Evolutionary conservation across 495 filamentous ascomycete species (phyloP), one percentile per base, ranked within the genome.

Genomic region (Penicillium alfredii): DNA sequence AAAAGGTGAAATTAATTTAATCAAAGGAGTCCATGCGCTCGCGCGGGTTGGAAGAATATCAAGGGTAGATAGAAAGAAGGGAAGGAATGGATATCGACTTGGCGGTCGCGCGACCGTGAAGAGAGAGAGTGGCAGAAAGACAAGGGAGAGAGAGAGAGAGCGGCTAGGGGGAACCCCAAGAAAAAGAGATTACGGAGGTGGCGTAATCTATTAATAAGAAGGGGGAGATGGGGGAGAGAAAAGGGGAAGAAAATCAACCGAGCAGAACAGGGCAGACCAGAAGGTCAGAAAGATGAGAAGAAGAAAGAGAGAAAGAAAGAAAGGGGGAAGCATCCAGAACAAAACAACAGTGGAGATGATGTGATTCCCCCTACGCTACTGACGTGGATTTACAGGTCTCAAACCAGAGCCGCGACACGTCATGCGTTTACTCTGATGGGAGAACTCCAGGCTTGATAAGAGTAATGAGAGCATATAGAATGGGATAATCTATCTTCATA

Each of bases 11-110:
- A 40, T 26, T 32, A 55, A 29, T 40, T 29, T 36, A 40, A 38
- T 35, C 26, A 53, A 41, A 36, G 33, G 47, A 51, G 58, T 47
- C 38, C 47, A 58, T 59, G 52, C 55, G 54, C 47, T 49, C 42
- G 28, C 23, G 26, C 30, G 34, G 25, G 42, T 31, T 20, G 41
- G 14, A 23, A 30, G 25, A 30, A 31, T 33, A 28, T n/a, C 24
- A 22, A 21, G 24, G 4, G 19, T 21, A 28, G 14, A 6, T 18
- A 23, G 13, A 34, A 33, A 28, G 20, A 29, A 34, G 30, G 22
- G 33, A 55, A 52, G 39, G 52, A 55, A 46, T 53, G 52, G 48
- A 55, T 44, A 48, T 52, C 44, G 38, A 50, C 38, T 12, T 10
- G 36, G 30, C 19, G 38, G 38, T 45, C 41, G 49, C 31, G 40